These are phyloP conservation scores for Pseudomassariella vexata DNA, from an alignment of 2,329 filamentous ascomycete genomes.

Conservation along the genomic window DNA sequence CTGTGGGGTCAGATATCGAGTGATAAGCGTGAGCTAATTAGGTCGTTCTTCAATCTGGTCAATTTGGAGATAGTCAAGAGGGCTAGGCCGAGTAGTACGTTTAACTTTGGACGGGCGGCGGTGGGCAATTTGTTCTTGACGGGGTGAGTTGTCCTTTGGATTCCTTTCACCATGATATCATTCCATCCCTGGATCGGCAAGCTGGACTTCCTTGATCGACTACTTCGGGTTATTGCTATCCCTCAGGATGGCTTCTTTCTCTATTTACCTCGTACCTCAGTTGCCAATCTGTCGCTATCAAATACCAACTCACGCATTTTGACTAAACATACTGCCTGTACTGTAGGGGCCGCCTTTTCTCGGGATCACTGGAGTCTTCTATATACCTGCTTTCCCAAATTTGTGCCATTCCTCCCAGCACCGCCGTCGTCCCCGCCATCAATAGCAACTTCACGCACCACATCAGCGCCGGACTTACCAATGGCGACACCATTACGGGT, in stretches of 20 bases:
- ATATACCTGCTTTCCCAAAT: constrained; percentile 87
- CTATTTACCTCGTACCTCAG: neutral
- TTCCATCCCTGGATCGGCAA: neutral
- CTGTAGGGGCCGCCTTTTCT: constrained; percentile 73
- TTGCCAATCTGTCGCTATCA: neutral
- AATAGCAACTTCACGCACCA: constrained; percentile 96
- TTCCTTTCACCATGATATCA: neutral
- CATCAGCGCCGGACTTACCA: constrained; percentile 74
- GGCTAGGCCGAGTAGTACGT: constrained; percentile 64
- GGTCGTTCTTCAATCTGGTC: constrained; percentile 69
- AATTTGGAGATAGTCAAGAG: constrained; percentile 76
- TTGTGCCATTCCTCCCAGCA: constrained; percentile 71
- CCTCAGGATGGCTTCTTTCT: too few species aligned
- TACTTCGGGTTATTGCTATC: too few species aligned
- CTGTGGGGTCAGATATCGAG: constrained; percentile 70
- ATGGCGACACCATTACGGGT: constrained; percentile 76
- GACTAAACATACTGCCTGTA: neutral
- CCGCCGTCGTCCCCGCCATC: constrained; percentile 80
- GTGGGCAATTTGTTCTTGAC: constrained; percentile 78
- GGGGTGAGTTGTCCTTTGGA: constrained; percentile 37
- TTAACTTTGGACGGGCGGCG: constrained; percentile 71
- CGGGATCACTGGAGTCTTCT: constrained; percentile 84
- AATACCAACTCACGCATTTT: neutral
- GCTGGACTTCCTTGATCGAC: too few species aligned
- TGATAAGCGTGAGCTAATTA: constrained; percentile 70